Evolutionary conservation across 2,329 filamentous ascomycete species (phyloP), one percentile per base, ranked within the genome.

Genomic region (Cercospora berteroae): DNA sequence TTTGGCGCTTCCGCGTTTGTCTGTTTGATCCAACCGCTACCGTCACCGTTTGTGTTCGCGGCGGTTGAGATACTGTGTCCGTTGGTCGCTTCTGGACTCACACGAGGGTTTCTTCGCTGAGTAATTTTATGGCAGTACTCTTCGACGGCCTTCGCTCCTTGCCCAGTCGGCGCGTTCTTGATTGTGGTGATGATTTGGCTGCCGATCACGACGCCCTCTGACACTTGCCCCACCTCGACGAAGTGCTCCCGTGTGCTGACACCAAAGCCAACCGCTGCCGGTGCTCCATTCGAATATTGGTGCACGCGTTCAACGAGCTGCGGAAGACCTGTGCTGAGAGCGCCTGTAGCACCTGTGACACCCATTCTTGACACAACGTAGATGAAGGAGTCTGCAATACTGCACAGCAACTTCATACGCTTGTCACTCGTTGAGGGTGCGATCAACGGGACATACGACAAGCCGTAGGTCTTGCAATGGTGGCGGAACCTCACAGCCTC

Each of bases 281-380:
- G 94, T 72, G 93, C 90, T 79, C 95, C 91, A 48, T 93, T 93
- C 56, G 94, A 97, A 81, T 94, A 97, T 78, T 90, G 90, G 83
- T 97, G 95, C 27, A 99, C 95, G 44, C 92, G 89, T 66, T 87
- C 86, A 66, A 99, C 83, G 42, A 99, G 86, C 61, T 91, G 89
- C 13, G 94, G 93, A 36, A 99, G 87, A 67, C 90, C 89, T 55
- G 89, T 85, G 79, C 92, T 97, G 75, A 99, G 82, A 27, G 88
- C 89, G 36, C 94, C 94, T 0, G 89, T 90, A 13, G 93, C 95
- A 74, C 95, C 95, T 9, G 95, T 99, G 65, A 98, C 94, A 74
- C 95, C 95, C 90, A 97, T 96, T 74, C 94, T 87, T 27, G 94
- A 98, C 65, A 99, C 95, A 69, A 99, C 94, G 79, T 99, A 99